phyloP scores from a whole-genome alignment of 2,329 filamentous ascomycete species.

The Penicillium sp. region DNA sequence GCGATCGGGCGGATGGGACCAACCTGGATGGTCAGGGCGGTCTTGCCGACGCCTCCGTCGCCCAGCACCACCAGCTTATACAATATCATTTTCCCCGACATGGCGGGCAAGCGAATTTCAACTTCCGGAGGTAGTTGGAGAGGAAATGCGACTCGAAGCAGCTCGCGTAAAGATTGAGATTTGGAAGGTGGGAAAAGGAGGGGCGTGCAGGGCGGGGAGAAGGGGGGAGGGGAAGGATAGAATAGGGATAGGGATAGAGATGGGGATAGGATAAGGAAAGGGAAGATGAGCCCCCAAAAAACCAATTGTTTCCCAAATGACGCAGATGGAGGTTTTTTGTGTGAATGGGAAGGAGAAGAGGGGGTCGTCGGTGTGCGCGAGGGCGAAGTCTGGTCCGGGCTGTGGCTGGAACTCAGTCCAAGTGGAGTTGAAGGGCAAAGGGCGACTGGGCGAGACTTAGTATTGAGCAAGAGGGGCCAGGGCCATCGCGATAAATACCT shows the following conservation, averaged over 20 bases:
- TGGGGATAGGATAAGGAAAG: not conserved
- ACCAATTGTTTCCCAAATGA: slow-evolving; percentile 4
- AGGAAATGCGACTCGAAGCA: too few relatives aligned
- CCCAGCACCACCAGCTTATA: slow-evolving; percentile 95
- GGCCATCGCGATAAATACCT: too few relatives aligned
- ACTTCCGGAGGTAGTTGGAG: too few relatives aligned
- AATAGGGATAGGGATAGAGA: slow-evolving; percentile 4
- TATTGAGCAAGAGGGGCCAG: not conserved
- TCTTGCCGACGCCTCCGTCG: slow-evolving; percentile 92
- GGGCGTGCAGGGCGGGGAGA: not conserved
- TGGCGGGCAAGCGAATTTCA: slow-evolving; percentile 43
- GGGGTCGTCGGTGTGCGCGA: slow-evolving; percentile 14
- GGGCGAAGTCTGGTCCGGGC: slow-evolving; percentile 19
- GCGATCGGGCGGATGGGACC: slow-evolving; percentile 15
- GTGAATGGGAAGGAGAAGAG: slow-evolving; percentile 7
- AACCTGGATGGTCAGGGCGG: slow-evolving; percentile 81
- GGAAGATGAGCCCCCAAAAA: slow-evolving; percentile 3
- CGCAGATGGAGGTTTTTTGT: slow-evolving; percentile 3
- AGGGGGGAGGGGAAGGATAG: slow-evolving; percentile 2
- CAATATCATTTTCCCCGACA: slow-evolving; percentile 91
- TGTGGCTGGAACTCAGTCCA: slow-evolving; percentile 24
- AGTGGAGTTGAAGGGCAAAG: slow-evolving; percentile 2
- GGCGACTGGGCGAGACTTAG: not conserved
- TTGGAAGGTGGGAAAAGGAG: too few relatives aligned
- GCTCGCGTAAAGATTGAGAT: too few relatives aligned